Evolutionary conservation across 805 yeast genomes (phyloP).

Genomic region (Ogataea paradorogensis): DNA sequence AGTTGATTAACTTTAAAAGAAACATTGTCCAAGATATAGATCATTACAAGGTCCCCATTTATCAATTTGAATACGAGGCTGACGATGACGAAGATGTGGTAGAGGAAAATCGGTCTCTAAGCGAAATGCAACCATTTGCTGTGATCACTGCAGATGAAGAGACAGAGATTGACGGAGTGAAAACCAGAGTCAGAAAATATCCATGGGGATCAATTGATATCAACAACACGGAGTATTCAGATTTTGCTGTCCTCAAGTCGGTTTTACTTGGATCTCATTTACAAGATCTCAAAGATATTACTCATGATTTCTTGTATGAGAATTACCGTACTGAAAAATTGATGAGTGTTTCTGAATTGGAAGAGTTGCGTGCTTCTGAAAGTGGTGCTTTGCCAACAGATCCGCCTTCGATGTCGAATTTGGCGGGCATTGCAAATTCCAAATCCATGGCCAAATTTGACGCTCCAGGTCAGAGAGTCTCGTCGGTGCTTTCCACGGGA

Average conservation of each 20-base stretch:
- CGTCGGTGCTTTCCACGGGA: conserved; percentile 11
- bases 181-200: conserved; percentile 59
- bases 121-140: conserved; percentile 73
- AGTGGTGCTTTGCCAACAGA: conserved; percentile 23
- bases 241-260: conserved; percentile 52
- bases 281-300: conserved; percentile 62
- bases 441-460: conserved; percentile 31
- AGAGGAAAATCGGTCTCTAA: conserved; percentile 62
- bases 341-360: conserved; percentile 49
- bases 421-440: conserved; percentile 49
- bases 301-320: conserved; percentile 63
- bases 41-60: conserved; percentile 67
- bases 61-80: conserved; percentile 66
- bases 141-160: conserved; percentile 63
- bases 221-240: conserved; percentile 49
- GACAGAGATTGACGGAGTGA: conserved; percentile 46
- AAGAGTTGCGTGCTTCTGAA: conserved; percentile 26
- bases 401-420: conserved; percentile 60
- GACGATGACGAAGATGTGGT: conserved; percentile 70
- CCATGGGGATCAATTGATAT: conserved; percentile 74
- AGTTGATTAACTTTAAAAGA: conserved; percentile 56
- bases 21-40: conserved; percentile 62
- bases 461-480: conserved; percentile 9
- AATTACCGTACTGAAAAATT: conserved; percentile 63
- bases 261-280: conserved; percentile 59